Conservation (phyloP, 805 yeast genomes). For the Saccharomycopsis vini region DNA sequence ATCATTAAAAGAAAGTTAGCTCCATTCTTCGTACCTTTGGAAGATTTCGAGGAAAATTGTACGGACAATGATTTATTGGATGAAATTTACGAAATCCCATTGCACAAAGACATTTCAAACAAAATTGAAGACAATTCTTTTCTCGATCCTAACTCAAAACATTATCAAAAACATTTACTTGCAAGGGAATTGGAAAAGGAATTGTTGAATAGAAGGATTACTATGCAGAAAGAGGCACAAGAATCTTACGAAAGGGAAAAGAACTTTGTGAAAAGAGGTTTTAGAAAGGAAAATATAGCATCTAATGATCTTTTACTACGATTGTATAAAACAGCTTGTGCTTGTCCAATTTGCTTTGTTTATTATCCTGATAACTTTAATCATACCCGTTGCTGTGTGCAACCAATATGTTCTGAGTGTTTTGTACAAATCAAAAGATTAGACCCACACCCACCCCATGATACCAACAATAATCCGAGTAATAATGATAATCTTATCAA, state of each 20-base stretch:
- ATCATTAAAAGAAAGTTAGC: slow-evolving; percentile 67
- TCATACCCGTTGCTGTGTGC: slow-evolving; percentile 79
- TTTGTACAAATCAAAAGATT: slow-evolving; percentile 89
- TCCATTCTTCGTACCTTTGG: slow-evolving; percentile 85
- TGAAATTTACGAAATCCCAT: slow-evolving; percentile 38
- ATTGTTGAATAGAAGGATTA: slow-evolving; percentile 32
- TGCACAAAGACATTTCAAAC: slow-evolving; percentile 45
- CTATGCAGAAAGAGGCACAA: slow-evolving; percentile 31
- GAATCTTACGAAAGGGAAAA: slow-evolving; percentile 27
- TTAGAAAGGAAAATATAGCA: slow-evolving; percentile 30
- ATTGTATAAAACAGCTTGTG: slow-evolving; percentile 61
- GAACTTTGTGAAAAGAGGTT: slow-evolving; percentile 21
- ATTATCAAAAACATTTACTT: slow-evolving; percentile 32
- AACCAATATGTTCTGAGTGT: slow-evolving; percentile 92
- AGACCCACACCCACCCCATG: slow-evolving; percentile 92
- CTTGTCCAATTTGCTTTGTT: slow-evolving; percentile 92
- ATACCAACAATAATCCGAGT: slow-evolving; percentile 30
- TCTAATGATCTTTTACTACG: slow-evolving; percentile 39
- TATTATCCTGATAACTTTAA: slow-evolving; percentile 75
- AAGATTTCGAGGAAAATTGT: slow-evolving; percentile 70
- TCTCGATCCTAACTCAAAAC: slow-evolving; percentile 18
- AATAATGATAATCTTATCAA: slow-evolving; percentile 26
- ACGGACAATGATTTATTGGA: slow-evolving; percentile 55
- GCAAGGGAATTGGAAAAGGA: slow-evolving; percentile 32
- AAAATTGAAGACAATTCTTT: slow-evolving; percentile 25